A percentile compares a stretch with the other conserved stretches of the same genome.
These are phyloP conservation scores for Lunasporangiospora selenospora DNA, from an alignment of 192 early-diverging fungal genomes.

Conservation along the genomic window DNA sequence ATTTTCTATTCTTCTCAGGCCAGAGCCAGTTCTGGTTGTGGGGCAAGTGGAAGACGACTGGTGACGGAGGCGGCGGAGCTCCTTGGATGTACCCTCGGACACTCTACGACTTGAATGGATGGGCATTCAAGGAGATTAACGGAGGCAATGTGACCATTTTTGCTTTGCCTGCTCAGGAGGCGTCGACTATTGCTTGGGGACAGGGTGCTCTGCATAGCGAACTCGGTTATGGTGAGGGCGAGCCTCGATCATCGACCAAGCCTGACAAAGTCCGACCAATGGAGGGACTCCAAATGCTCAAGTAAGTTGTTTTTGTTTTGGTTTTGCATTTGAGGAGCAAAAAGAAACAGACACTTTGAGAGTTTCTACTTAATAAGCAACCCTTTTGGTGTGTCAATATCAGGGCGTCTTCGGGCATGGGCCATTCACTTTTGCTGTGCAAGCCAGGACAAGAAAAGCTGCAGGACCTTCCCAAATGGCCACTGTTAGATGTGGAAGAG, in stretches of 20 bases:
- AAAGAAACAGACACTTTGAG: not conserved
- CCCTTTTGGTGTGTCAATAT: not conserved
- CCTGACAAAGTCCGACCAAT: conserved; percentile 54
- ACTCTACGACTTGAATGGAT: conserved; percentile 57
- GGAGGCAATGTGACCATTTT: conserved; percentile 52
- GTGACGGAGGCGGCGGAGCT: conserved; percentile 56
- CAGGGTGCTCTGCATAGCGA: conserved; percentile 50
- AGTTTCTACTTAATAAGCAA: not conserved
- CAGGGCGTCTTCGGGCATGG: conserved; percentile 47
- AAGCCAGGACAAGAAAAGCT: conserved; percentile 53
- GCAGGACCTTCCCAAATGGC: conserved; percentile 56
- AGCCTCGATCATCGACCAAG: conserved; percentile 45
- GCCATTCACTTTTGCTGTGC: conserved; percentile 51
- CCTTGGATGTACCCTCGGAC: conserved; percentile 59
- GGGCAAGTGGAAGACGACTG: conserved; percentile 62
- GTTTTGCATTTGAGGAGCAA: not conserved
- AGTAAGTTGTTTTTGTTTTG: conserved; percentile 12
- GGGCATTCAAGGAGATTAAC: conserved; percentile 45
- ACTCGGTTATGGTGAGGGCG: conserved; percentile 54
- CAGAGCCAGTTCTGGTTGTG: conserved; percentile 52
- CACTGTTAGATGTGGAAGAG: conserved; percentile 48
- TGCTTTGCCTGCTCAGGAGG: conserved; percentile 34
- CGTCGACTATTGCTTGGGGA: conserved; percentile 54
- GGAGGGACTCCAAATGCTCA: conserved; percentile 46
- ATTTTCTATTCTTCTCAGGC: no score